These are phyloP conservation scores for Naganishia liquefaciens DNA, from an alignment of 1,284 basidiomycete species.

Conservation along the genomic window DNA sequence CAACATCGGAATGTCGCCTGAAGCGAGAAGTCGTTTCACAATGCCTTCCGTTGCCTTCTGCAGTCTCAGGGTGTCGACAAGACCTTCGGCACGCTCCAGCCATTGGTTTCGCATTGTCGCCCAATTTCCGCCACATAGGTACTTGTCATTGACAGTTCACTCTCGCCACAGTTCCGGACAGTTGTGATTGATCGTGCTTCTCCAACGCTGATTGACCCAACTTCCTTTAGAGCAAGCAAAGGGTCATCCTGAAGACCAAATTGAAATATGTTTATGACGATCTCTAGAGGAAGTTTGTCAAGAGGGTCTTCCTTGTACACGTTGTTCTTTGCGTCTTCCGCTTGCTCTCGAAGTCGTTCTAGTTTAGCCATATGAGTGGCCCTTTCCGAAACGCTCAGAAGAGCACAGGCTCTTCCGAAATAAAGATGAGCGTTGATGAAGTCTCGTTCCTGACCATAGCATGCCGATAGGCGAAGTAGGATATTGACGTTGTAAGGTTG, in stretches of 20 bases:
- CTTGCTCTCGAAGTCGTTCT: neutral
- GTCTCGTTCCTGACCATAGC: neutral
- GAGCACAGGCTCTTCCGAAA: neutral
- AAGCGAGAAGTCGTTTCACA: no score
- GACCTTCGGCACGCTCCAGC: neutral
- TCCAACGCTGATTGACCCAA: neutral
- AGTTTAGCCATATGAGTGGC: neutral
- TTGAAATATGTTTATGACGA: neutral
- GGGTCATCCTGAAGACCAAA: neutral
- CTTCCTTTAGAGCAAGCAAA: neutral
- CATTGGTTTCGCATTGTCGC: neutral
- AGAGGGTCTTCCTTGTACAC: neutral
- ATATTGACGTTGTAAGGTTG: neutral
- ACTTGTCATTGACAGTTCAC: neutral
- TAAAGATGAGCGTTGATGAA: neutral
- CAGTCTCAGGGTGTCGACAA: no score
- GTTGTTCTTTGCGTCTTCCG: neutral
- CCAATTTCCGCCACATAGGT: neutral
- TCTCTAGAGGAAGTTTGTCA: neutral
- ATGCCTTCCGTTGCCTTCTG: no score
- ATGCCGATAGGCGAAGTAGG: neutral
- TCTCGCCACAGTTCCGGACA: neutral
- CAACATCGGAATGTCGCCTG: no score
- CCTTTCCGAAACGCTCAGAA: neutral
- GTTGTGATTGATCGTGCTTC: neutral